Evolutionary conservation across 148 eudicot species (phyloP), one percentile per base, ranked within the genome.

Genomic region (Limonium bicolor): DNA sequence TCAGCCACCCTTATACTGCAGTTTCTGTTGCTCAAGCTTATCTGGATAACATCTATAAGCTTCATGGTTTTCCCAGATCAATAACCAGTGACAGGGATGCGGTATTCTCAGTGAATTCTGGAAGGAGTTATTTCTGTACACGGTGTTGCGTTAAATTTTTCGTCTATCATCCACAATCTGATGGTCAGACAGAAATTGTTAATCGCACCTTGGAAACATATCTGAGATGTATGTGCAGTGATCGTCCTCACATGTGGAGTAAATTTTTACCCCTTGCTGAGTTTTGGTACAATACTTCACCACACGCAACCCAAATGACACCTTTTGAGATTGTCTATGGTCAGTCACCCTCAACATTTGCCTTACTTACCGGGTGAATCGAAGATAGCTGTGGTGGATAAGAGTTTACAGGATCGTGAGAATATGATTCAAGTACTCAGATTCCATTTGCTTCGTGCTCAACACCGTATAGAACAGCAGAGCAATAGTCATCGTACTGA

Each of bases 91-190:
- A 64, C 9, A 15, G 58, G 9, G 58, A 57, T 19, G 32, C 25
- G 9, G 11, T 57, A 0, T 64, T 63, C 12, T 8, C 31, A 11
- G 32, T 2, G 2, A 15, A 15, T 39, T 55, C 14, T 62, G 61
- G 62, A 10, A 24, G 7, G 42, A 45, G n/a, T n/a, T 49, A 0
- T 54, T 54, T 5, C 46, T n/a, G 14, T 1, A 20, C 2, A 15
- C 15, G 6, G 23, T 57, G 45, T 27, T 0, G 20, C 58, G 0
- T n/a, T n/a, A n/a, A n/a, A n/a, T n/a, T n/a, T n/a, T n/a, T n/a
- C n/a, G 33, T 51, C 2, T 62, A 62, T 10, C 61, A 62, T n/a
- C 67, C 67, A 0, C 67, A 62, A n/a, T 23, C 38, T 0, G 65
- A 46, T 46, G 52, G 64, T 0, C 58, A 60, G 20, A 43, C 58